Conservation (phyloP, 1,284 basidiomycete species). For the Ustilago tritici region DNA sequence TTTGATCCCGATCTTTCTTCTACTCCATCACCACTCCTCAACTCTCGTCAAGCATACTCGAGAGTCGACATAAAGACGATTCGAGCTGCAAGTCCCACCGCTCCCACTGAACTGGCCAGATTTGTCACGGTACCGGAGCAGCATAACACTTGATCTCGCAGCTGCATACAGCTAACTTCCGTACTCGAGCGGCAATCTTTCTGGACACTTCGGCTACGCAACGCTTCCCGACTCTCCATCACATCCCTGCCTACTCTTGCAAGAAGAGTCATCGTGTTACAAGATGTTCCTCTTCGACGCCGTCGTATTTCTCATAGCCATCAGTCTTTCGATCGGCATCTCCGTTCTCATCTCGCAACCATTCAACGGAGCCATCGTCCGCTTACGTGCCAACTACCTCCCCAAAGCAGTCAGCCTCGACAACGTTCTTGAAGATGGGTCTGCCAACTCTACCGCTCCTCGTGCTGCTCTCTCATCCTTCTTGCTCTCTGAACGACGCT, state of each 20-base stretch:
- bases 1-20: neutral
- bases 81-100: neutral
- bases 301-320: slow-evolving; percentile 51
- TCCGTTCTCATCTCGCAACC: slow-evolving; percentile 62
- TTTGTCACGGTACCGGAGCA: neutral
- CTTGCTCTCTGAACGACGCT: slow-evolving; percentile 51
- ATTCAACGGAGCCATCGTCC: slow-evolving; percentile 63
- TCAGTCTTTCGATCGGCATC: slow-evolving; percentile 54
- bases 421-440: slow-evolving; percentile 65
- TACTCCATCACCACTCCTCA: neutral
- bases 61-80: neutral
- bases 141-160: neutral
- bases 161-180: slow-evolving; percentile 1
- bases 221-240: neutral
- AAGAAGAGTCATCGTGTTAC: neutral
- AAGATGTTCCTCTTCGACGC: slow-evolving; percentile 39
- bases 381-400: slow-evolving; percentile 67
- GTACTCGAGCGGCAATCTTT: neutral
- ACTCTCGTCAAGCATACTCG: neutral
- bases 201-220: neutral
- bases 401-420: slow-evolving; percentile 67
- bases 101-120: neutral
- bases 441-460: slow-evolving; percentile 24
- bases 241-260: neutral
- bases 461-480: slow-evolving; percentile 52